These are phyloP conservation scores for Saturnispora hagleri DNA, from an alignment of 805 yeast genomes.

Conservation along the genomic window DNA sequence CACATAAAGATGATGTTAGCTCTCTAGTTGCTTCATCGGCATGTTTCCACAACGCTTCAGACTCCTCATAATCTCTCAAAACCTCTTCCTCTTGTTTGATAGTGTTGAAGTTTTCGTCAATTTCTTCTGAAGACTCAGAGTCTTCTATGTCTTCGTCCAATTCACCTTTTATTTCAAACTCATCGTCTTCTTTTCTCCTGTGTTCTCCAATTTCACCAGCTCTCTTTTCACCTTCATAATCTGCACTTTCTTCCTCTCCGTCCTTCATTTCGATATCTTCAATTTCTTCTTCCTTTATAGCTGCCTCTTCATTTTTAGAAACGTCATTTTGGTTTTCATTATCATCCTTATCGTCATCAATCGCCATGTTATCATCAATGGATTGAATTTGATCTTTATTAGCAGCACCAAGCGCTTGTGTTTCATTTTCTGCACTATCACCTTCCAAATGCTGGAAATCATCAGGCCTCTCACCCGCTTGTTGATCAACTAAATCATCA, in stretches of 20 bases:
- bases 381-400: constrained; percentile 68
- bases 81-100: constrained; percentile 17
- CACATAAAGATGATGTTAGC: constrained; percentile 77
- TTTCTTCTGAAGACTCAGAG: constrained; percentile 20
- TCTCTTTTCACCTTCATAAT: constrained; percentile 13
- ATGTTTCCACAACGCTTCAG: constrained; percentile 70
- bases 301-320: constrained; percentile 6
- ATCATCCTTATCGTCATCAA: constrained; percentile 50
- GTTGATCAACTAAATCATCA: constrained; percentile 41
- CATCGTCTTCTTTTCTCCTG: constrained; percentile 28
- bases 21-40: constrained; percentile 85
- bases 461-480: constrained; percentile 64
- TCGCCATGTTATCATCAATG: constrained; percentile 72
- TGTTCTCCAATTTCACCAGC: constrained; percentile 19
- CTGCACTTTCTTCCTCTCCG: constrained; percentile 16
- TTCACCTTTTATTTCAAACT: constrained; percentile 37
- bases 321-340: constrained; percentile 24
- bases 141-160: constrained; percentile 26
- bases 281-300: constrained; percentile 22
- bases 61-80: constrained; percentile 38
- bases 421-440: constrained; percentile 65
- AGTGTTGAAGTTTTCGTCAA: constrained; percentile 14
- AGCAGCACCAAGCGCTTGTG: constrained; percentile 92
- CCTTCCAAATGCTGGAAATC: constrained; percentile 81
- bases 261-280: constrained; percentile 26